Conservation (phyloP, 1,284 basidiomycete species). For the Cutaneotrichosporon cavernicola region DNA sequence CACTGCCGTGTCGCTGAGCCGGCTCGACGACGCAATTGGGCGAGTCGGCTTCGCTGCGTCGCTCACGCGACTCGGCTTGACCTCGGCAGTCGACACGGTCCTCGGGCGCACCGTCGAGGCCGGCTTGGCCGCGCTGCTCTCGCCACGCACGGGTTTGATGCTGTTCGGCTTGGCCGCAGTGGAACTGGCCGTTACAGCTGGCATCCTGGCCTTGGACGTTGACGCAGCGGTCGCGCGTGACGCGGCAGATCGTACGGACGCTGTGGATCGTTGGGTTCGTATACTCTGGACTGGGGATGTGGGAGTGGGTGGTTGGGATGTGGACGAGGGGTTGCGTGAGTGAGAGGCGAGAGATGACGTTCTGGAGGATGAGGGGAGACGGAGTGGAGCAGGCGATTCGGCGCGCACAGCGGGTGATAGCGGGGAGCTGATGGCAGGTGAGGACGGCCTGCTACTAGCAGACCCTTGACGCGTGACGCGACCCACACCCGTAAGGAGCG, state of each 20-base stretch:
- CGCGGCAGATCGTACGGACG: constrained; percentile 11
- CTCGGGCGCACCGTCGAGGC: neutral
- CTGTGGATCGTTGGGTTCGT: constrained; percentile 6
- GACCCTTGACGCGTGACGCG: neutral
- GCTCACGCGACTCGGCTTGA: neutral
- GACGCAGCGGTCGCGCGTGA: constrained; percentile 1
- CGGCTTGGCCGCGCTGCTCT: constrained; percentile 9
- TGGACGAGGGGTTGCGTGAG: constrained; percentile 1
- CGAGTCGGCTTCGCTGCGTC: neutral
- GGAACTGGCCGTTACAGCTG: neutral
- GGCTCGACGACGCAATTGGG: neutral
- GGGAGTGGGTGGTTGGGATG: neutral
- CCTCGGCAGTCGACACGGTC: neutral
- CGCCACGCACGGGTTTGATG: neutral
- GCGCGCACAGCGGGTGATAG: constrained; percentile 1
- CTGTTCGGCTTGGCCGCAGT: neutral
- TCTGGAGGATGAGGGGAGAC: neutral
- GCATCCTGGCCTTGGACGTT: constrained; percentile 5
- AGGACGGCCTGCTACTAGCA: constrained; percentile 6
- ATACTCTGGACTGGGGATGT: neutral
- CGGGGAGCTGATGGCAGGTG: constrained; percentile 3
- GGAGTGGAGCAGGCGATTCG: neutral
- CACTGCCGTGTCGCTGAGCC: neutral
- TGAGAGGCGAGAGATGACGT: neutral
- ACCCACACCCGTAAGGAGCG: constrained; percentile 41